Conservation (phyloP, 2,329 filamentous ascomycete genomes). For the Arachnomyces sp. region DNA sequence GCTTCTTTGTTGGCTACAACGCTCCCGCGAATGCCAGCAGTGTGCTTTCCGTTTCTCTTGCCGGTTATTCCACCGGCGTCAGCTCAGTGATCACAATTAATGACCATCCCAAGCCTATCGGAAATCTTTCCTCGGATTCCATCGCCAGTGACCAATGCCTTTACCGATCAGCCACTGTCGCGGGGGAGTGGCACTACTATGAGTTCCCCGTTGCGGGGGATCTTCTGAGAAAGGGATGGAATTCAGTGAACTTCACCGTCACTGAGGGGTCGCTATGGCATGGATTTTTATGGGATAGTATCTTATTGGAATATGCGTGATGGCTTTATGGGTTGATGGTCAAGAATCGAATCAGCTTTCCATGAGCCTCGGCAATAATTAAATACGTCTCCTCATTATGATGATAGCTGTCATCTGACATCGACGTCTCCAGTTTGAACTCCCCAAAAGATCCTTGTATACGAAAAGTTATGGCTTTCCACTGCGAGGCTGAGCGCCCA, state of each 20-base stretch:
- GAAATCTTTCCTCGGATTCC: constrained; percentile 31
- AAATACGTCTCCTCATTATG: too few species aligned
- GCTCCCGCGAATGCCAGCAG: constrained; percentile 17
- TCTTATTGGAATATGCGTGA: constrained; percentile 26
- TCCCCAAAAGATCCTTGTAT: too few species aligned
- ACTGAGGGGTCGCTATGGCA: constrained; percentile 29
- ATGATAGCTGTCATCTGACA: too few species aligned
- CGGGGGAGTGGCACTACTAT: constrained; percentile 42
- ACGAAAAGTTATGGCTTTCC: too few species aligned
- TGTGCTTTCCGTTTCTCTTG: constrained; percentile 36
- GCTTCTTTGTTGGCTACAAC: constrained; percentile 15
- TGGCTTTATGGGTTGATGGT: too few species aligned
- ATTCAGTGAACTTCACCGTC: constrained; percentile 31
- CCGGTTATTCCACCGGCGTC: constrained; percentile 37
- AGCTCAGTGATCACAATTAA: constrained; percentile 37
- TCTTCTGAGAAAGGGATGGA: constrained; percentile 24
- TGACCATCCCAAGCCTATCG: constrained; percentile 23
- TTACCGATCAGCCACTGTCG: constrained; percentile 40
- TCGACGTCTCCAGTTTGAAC: too few species aligned
- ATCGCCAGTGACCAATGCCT: constrained; percentile 39
- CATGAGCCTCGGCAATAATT: not conserved
- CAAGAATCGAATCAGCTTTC: too few species aligned
- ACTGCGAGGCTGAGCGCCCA: too few species aligned
- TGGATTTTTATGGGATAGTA: constrained; percentile 37
- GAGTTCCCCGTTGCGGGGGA: constrained; percentile 30